Evolutionary conservation across 768 basidiomycete species (phyloP), one percentile per base, ranked within the genome.

Genomic region (Pulveroboletus sp.): DNA sequence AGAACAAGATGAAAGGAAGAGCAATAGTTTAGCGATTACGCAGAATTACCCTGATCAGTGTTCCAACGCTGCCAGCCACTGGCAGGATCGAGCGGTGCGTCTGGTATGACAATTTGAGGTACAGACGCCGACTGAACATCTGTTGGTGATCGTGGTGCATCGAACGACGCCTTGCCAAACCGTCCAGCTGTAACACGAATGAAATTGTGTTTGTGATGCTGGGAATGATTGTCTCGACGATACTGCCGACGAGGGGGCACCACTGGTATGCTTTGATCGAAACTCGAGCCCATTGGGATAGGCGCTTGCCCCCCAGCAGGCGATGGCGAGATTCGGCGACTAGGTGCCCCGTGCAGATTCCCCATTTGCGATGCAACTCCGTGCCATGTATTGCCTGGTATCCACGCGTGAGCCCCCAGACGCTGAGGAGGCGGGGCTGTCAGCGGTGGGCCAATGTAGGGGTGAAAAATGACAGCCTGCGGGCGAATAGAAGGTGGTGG

Each of bases 401-500:
- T n/a, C 67, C 68, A 68, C 9, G 51, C 38, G 3, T 68, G 60
- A 13, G 49, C 27, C 24, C 58, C 57, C 32, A 55, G 43, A 10
- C 48, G 53, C 45, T 53, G 63, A 31, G 59, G 53, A 1, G 57
- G 54, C 8, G 60, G 55, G 3, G 50, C 39, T 9, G 56, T 31
- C 9, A 58, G 34, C 10, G 64, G 58, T 6, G 65, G 57, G 43
- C 59, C 63, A 50, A 67, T 49, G 36, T 61, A 65, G 5, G 67
- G 45, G 16, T 67, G 67, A 35, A 65, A 57, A 35, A 69, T 57
- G 10, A 65, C 63, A 12, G 68, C 56, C 29, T 62, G 65, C 16
- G 68, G 56, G 42, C 68, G 64, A 20, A 64, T 54, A 49, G 67
- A 68, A 41, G 63, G 60, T 43, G 63, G 63, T 26, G 65, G 61